Evolutionary conservation across 1,284 basidiomycete species (phyloP).

Genomic region (Boletus mariae): DNA sequence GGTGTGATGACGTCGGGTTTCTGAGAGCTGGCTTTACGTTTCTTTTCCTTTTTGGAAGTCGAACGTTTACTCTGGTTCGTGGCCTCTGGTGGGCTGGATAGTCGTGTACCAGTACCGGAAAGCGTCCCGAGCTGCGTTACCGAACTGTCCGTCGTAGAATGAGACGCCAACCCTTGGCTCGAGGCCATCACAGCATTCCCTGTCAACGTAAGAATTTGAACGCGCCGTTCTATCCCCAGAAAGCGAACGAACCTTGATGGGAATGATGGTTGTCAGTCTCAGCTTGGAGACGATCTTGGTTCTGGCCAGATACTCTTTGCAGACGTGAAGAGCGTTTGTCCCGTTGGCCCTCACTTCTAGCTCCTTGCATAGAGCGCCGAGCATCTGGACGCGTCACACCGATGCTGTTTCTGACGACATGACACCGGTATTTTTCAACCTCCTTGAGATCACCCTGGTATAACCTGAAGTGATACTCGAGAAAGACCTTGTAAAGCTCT

Average conservation of each 20-base stretch:
- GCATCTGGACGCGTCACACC: neutral
- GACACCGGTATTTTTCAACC: neutral
- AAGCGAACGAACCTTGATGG: slow-evolving; percentile 12
- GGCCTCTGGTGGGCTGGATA: neutral
- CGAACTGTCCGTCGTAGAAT: neutral
- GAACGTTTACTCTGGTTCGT: slow-evolving; percentile 1
- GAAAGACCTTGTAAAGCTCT: slow-evolving; percentile 19
- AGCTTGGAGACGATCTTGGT: neutral
- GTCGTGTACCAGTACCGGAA: neutral
- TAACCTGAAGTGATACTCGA: slow-evolving; percentile 19
- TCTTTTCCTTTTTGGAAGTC: slow-evolving; percentile 9
- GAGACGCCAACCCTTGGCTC: neutral
- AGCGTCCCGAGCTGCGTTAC: neutral
- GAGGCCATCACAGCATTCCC: neutral
- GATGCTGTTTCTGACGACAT: slow-evolving; percentile 6
- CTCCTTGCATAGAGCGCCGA: neutral
- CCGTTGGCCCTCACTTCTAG: neutral
- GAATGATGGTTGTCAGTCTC: neutral
- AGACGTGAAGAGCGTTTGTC: neutral
- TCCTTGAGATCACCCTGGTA: neutral
- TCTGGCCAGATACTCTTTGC: neutral
- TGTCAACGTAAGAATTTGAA: slow-evolving; percentile 3
- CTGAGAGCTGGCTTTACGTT: slow-evolving; percentile 26
- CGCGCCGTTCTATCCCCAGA: neutral
- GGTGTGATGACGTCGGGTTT: slow-evolving; percentile 15